phyloP scores from a whole-genome alignment of 257 asterid species.

The Penstemon davidsonii region DNA sequence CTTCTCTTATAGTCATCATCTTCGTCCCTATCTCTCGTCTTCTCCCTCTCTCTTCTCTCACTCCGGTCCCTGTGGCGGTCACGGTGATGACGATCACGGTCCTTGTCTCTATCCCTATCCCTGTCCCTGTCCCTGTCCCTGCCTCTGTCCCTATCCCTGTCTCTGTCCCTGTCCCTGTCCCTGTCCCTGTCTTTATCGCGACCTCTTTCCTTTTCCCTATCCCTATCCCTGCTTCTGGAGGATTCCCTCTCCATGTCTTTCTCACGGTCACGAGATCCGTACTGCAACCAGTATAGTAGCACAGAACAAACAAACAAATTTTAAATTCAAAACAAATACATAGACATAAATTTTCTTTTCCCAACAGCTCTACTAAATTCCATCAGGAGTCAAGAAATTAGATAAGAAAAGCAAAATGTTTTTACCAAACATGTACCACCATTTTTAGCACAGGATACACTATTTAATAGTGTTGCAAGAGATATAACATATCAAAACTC shows the following conservation, averaged over 20 bases:
- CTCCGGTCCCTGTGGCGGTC: conserved; percentile 71
- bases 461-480: not conserved
- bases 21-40: conserved; percentile 71
- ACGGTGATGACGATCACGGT: conserved; percentile 63
- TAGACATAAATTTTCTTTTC: not conserved
- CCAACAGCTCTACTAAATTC: not conserved
- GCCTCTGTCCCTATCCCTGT: conserved; percentile 37
- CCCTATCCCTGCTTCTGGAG: conserved; percentile 52
- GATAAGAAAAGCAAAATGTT: not conserved
- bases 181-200: conserved; percentile 40
- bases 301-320: conserved; percentile 11
- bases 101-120: conserved; percentile 60
- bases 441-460: not conserved
- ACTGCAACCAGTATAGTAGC: conserved; percentile 34
- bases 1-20: conserved; percentile 57
- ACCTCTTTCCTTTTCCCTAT: conserved; percentile 43
- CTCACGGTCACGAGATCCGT: conserved; percentile 49
- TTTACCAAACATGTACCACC: not conserved
- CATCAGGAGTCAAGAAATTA: not conserved
- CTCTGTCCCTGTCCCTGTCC: conserved; percentile 44
- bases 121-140: conserved; percentile 45
- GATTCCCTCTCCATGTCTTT: conserved; percentile 39
- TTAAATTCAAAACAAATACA: not conserved
- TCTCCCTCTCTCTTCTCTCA: conserved; percentile 77
- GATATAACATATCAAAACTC: not conserved